These are phyloP conservation scores for Nicotiana tabacum DNA, from an alignment of 257 asterid species.

Conservation along the genomic window DNA sequence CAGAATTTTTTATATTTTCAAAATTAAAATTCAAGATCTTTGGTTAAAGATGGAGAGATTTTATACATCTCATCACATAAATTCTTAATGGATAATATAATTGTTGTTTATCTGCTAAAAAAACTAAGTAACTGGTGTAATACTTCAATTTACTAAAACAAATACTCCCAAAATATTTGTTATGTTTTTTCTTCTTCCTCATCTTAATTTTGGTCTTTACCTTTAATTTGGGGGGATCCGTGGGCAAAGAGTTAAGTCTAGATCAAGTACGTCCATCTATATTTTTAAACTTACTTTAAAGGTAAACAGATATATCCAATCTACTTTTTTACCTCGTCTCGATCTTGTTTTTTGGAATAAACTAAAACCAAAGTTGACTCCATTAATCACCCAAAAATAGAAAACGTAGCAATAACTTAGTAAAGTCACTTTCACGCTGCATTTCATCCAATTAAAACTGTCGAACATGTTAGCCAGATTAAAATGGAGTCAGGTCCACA, in stretches of 20 bases:
- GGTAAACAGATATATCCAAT: not conserved
- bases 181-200: no score
- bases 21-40: no score
- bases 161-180: no score
- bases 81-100: no score
- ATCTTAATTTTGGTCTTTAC: no score
- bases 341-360: not conserved
- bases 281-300: not conserved
- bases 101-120: no score
- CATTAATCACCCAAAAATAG: not conserved
- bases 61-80: no score
- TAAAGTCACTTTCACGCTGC: not conserved
- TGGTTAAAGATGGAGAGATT: no score
- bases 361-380: not conserved
- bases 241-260: not conserved
- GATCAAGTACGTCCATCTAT: not conserved
- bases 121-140: no score
- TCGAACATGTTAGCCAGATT: not conserved
- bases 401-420: not conserved
- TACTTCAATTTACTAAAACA: no score
- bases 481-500: not conserved
- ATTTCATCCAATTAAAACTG: not conserved
- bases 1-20: no score
- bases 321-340: not conserved
- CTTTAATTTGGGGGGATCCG: not conserved